A percentile compares a stretch with the other conserved stretches of the same genome.
These are phyloP conservation scores for Xanthoceras sorbifolium DNA, from an alignment of 345 rosid genomes.

Conservation along the genomic window DNA sequence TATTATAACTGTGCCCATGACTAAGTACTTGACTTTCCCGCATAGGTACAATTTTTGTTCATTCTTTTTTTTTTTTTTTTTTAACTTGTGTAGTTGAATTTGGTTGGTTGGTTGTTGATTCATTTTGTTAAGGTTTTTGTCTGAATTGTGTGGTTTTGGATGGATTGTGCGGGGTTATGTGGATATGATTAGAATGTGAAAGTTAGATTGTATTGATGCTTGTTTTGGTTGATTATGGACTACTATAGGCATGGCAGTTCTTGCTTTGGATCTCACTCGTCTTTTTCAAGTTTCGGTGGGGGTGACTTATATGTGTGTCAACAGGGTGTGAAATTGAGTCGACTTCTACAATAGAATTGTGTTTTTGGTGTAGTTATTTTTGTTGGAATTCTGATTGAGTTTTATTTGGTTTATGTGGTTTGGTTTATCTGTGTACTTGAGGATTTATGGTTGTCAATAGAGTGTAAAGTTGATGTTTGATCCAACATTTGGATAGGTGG, in stretches of 20 bases:
- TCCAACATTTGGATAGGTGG: neutral
- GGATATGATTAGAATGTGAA: slow-evolving; percentile 1
- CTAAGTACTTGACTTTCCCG: slow-evolving; percentile 86
- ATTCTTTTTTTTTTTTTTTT: neutral
- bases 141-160: neutral
- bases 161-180: neutral
- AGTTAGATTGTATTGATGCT: neutral
- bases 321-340: neutral
- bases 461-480: neutral
- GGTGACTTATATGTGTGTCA: too few species aligned
- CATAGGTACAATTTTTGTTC: slow-evolving; percentile 54
- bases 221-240: neutral
- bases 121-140: slow-evolving; percentile 15
- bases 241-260: too few species aligned
- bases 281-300: neutral
- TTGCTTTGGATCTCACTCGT: too few species aligned
- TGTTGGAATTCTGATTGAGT: neutral
- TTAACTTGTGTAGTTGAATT: neutral
- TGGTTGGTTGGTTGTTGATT: neutral
- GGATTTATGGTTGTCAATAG: neutral
- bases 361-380: neutral
- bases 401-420: neutral
- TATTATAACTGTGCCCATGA: slow-evolving; percentile 75
- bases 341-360: neutral
- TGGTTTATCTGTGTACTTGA: neutral